These are phyloP conservation scores for Collariella sp. DNA, from an alignment of 495 filamentous ascomycete genomes.

Conservation along the genomic window DNA sequence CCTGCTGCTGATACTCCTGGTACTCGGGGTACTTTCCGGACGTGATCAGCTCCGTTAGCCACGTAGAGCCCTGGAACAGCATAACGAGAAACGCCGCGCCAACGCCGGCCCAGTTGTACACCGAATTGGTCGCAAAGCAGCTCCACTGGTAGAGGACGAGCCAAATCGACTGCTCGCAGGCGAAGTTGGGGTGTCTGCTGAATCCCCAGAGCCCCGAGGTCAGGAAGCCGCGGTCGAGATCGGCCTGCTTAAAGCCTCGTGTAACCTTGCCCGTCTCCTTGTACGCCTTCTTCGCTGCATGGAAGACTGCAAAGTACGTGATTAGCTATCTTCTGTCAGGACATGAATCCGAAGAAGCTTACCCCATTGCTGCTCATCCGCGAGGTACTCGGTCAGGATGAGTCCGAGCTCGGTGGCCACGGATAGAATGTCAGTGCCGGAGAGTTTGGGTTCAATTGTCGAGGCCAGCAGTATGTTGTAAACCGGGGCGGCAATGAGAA, in stretches of 20 bases:
- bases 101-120: conserved; percentile 70
- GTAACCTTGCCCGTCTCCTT: conserved; percentile 61
- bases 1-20: conserved; percentile 66
- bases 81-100: conserved; percentile 61
- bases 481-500: conserved; percentile 65
- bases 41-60: conserved; percentile 76
- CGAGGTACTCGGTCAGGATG: conserved; percentile 66
- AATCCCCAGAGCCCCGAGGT: conserved; percentile 78
- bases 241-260: conserved; percentile 50
- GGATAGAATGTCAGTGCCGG: conserved; percentile 57
- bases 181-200: conserved; percentile 89
- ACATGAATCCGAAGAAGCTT: conserved; percentile 17
- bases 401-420: conserved; percentile 58
- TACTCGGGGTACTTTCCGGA: conserved; percentile 84
- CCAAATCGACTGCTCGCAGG: conserved; percentile 90
- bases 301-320: conserved; percentile 48
- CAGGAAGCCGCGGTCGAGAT: conserved; percentile 87
- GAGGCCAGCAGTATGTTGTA: conserved; percentile 65
- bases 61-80: conserved; percentile 83
- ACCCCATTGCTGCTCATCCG: conserved; percentile 94
- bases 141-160: conserved; percentile 77
- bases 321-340: conserved; percentile 17
- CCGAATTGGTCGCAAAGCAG: conserved; percentile 58
- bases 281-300: conserved; percentile 71
- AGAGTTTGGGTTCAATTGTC: conserved; percentile 35